Evolutionary conservation across 345 rosid species (phyloP).

Genomic region (Syzygium aromaticum): DNA sequence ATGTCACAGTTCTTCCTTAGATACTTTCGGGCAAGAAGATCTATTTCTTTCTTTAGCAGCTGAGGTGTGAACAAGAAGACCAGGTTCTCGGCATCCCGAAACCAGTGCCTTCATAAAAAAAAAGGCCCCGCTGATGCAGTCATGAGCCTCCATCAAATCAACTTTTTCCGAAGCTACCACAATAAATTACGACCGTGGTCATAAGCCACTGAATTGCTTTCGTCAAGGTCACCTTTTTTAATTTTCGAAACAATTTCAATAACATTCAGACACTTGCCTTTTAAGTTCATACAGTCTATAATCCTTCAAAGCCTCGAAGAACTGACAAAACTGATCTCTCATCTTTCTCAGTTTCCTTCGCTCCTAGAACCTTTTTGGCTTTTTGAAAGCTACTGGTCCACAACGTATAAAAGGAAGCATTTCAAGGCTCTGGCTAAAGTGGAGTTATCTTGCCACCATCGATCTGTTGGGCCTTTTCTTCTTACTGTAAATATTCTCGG

Average conservation of each 20-base stretch:
- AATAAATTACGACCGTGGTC: not conserved
- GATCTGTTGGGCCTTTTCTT: not conserved
- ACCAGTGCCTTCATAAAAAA: not conserved
- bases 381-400: conserved; percentile 6
- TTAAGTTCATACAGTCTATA: not conserved
- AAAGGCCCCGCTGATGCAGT: not conserved
- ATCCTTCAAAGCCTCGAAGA: not conserved
- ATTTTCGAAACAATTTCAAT: not conserved
- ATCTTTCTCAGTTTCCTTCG: not conserved
- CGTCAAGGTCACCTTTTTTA: not conserved
- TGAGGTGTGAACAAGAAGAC: not conserved
- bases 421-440: not conserved
- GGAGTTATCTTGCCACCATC: not conserved
- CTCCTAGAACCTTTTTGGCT: not conserved
- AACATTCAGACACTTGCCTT: not conserved
- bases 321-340: not conserved
- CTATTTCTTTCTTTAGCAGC: not conserved
- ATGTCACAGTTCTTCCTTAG: not conserved
- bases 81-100: not conserved
- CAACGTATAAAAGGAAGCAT: not conserved
- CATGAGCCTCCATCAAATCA: not conserved
- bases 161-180: not conserved
- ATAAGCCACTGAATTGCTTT: not conserved
- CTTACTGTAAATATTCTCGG: not conserved
- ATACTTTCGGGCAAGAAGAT: not conserved